A percentile compares a stretch with the other conserved stretches of the same genome.
Conservation (phyloP, 1,284 basidiomycete genomes). For the Golubevia pallescens region DNA sequence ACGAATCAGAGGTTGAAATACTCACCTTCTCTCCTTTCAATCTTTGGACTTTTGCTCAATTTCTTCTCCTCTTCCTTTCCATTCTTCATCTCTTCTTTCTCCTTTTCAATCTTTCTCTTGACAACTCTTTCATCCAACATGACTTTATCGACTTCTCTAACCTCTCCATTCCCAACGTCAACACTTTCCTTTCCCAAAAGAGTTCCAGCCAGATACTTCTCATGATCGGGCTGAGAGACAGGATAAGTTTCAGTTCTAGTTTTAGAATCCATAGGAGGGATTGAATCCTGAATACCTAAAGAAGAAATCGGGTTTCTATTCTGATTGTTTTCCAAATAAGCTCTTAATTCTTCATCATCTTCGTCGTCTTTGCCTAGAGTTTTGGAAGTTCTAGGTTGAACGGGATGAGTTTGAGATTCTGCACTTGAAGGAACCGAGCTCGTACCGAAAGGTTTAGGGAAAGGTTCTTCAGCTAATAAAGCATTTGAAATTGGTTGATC, state of each 20-base stretch:
- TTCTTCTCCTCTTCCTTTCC: conserved; percentile 4
- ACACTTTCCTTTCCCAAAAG: conserved; percentile 3
- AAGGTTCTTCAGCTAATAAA: conserved; percentile 27
- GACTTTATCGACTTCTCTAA: not conserved
- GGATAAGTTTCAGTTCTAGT: not conserved
- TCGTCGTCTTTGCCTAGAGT: not conserved
- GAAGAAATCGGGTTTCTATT: not conserved
- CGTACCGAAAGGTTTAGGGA: conserved; percentile 35
- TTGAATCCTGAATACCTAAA: not conserved
- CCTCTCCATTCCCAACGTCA: conserved; percentile 5
- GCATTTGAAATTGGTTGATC: not conserved
- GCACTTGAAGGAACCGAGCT: not conserved
- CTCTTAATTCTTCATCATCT: not conserved
- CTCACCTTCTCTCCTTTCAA: conserved; percentile 9
- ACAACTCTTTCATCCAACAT: conserved; percentile 7
- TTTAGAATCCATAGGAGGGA: not conserved
- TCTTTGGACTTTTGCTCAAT: conserved; percentile 10
- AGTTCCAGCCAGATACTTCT: not conserved
- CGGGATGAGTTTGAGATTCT: not conserved
- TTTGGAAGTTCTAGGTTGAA: not conserved
- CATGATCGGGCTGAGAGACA: not conserved
- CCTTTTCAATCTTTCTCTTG: conserved; percentile 24
- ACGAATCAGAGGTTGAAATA: not conserved
- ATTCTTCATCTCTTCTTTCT: conserved; percentile 51
- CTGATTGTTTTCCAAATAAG: too few relatives aligned